These are phyloP conservation scores for Ambrosia hybrid DNA, from an alignment of 140 eudicot species.

Conservation along the genomic window DNA sequence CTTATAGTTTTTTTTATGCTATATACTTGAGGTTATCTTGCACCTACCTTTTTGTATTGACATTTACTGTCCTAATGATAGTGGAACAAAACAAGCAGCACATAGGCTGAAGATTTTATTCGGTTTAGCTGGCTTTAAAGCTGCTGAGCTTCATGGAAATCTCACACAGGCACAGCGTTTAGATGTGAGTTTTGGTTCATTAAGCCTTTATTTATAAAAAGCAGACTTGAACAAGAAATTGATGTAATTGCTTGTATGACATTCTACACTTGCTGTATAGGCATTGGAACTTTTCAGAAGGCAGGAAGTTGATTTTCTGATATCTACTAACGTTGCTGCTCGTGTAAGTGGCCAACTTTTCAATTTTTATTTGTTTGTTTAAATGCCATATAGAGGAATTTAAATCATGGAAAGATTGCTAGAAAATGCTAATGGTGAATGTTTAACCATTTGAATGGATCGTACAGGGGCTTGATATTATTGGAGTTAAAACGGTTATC, in stretches of 20 bases:
- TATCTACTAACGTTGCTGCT: conserved; percentile 93
- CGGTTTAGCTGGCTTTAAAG: conserved; percentile 89
- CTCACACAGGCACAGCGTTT: conserved; percentile 96
- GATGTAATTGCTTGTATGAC: conserved; percentile 3
- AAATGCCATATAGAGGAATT: background rate
- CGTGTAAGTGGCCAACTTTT: conserved; percentile 58
- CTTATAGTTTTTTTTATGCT: too few species aligned
- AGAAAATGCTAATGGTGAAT: conserved; percentile 1
- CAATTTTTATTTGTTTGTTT: background rate
- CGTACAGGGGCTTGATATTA: conserved; percentile 85
- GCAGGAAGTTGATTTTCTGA: conserved; percentile 80
- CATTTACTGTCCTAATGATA: conserved; percentile 24
- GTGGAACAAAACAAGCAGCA: conserved; percentile 91
- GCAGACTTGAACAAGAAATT: background rate
- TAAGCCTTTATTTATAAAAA: background rate
- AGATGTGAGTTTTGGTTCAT: conserved; percentile 48
- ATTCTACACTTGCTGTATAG: conserved; percentile 33
- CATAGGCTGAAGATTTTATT: conserved; percentile 90
- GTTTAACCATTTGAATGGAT: background rate
- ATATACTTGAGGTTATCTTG: background rate
- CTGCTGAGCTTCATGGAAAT: conserved; percentile 92
- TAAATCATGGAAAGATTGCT: background rate
- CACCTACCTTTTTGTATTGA: conserved; percentile 6
- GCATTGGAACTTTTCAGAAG: conserved; percentile 87
- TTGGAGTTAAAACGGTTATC: conserved; percentile 92